Percentiles rank a stretch among this genome's conserved stretches.
Evolutionary conservation across 768 basidiomycete genomes (phyloP).

Genomic region (Podaxis carcinomalis): DNA sequence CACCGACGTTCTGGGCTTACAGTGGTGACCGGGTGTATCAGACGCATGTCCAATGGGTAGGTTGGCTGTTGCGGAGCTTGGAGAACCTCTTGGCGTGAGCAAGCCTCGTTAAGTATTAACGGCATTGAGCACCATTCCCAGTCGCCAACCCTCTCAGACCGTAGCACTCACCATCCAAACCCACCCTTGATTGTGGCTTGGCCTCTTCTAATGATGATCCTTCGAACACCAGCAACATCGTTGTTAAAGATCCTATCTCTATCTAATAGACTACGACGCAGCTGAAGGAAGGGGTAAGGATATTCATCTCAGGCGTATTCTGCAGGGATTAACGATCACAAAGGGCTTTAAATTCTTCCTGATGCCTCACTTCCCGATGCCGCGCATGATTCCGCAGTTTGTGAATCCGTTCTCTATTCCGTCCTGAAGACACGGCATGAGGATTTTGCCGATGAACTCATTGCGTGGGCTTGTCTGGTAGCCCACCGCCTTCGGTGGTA

Average conservation of each 20-base stretch:
- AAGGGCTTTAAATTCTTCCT: background rate
- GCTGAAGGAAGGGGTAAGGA: too few relatives aligned
- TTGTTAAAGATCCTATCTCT: background rate
- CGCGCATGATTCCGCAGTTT: background rate
- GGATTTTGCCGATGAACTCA: background rate
- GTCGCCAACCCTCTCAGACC: too few relatives aligned
- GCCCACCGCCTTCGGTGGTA: too few relatives aligned
- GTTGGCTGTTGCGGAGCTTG: conserved; percentile 72
- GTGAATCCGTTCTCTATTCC: background rate
- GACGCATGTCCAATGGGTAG: conserved; percentile 75
- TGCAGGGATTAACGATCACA: background rate
- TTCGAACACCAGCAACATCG: background rate
- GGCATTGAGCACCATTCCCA: too few relatives aligned
- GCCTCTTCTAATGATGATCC: background rate
- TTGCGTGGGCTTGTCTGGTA: too few relatives aligned
- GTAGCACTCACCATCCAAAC: background rate
- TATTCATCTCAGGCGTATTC: too few relatives aligned
- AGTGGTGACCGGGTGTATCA: conserved; percentile 44
- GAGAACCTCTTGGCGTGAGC: conserved; percentile 76
- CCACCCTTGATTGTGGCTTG: background rate
- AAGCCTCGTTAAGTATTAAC: conserved; percentile 37
- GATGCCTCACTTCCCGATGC: background rate
- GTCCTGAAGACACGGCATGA: background rate
- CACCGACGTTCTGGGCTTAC: conserved; percentile 42
- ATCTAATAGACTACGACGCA: too few relatives aligned